Base-by-base conservation (phyloP, 2,329 filamentous ascomycete species). In the Leptographium flavum region DNA sequence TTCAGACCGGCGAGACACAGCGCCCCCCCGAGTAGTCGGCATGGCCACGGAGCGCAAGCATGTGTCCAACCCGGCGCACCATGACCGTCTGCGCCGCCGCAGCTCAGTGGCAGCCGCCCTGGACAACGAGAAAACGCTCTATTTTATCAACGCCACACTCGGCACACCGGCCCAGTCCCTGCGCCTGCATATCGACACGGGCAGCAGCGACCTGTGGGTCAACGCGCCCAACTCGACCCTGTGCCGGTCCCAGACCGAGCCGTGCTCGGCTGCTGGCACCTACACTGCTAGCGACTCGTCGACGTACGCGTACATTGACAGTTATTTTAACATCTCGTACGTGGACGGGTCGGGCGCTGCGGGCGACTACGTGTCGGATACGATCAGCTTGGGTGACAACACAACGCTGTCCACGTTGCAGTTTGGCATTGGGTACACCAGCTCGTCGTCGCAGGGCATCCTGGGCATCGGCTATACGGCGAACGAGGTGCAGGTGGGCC, bases 321-420 rank as follows among this genome's bases (percentile, higher is more conserved):
- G 74, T 56, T 70, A 78, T 49, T 94, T 95, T 67, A 88, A 90
- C 63, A 94, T 94, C 51, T 79, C 79, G 1, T 94, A 94, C 53
- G 81, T 83, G 35, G 87, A 94, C 61, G 84, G 84, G 39, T 83
- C 83, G 0, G 77, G 79, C 5, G 83, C 87, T 1, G 60, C 65
- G 1, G 87, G 88, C 30, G 83, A 92, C 61, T 94, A 94, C 59
- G 84, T 77, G 3, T 79, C 74, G 5, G 88, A 95, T 57, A 81
- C 71, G 0, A 64, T 94, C 47, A 65, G 62, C 5, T 66, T 87
- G 44, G 78, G 73, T 38, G 35, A 35, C 15, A 42, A 36, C 43
- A 35, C 69, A 27, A 69, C 61, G 1, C 53, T 87, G 28, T 51
- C 66, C 4, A 60, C 65, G 46, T 64, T 87, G 45, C 81, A 87